Base-by-base conservation (phyloP, 352 stramenopile genomes). In the Phytophthora colocasiae region DNA sequence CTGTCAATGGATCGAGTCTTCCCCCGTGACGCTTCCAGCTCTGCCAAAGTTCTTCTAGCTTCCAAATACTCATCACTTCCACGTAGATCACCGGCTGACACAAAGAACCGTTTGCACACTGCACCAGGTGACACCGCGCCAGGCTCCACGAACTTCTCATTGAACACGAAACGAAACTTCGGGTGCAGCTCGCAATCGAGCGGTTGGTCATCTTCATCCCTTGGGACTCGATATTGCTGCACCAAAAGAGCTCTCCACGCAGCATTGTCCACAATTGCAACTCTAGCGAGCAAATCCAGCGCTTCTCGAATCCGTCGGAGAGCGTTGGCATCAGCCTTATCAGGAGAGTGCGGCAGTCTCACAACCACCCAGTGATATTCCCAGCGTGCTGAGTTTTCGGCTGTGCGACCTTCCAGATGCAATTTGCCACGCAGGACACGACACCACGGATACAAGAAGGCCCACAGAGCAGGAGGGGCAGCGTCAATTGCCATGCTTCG, bases 261-360 rank as follows among this genome's bases (percentile, higher is more conserved):
- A 4, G 46, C 58, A 44, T 83, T 72, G 34, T 78, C 71, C 7
- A 69, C 24, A n/a, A 49, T 47, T 12, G 68, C 67, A 6, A 78
- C 64, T n/a, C 73, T 53, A 8, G 56, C 53, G 22, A 83, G 64
- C 32, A 83, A 46, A 46, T 80, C 71, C 27, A 83, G 68, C n/a
- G 63, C 75, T 44, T 83, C 75, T 2, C 64, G 57, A 64, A 73
- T 63, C 38, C 58, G 58, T 47, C 43, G 29, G 29, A 72, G 47
- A 29, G 53, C 11, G 2, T 17, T 40, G 11, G 58, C 4, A 12
- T 27, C 43, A 10, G 45, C 32, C n/a, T 68, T 45, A n/a, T 69
- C 51, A 11, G 44, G 58, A 3, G 52, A 48, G 14, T 69, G 47
- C 19, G 69, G 69, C 31, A 77, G 51, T 24, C 60, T 58, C 48